phyloP scores from a whole-genome alignment of 306 rosid genomes.

The Castanospermum australe region DNA sequence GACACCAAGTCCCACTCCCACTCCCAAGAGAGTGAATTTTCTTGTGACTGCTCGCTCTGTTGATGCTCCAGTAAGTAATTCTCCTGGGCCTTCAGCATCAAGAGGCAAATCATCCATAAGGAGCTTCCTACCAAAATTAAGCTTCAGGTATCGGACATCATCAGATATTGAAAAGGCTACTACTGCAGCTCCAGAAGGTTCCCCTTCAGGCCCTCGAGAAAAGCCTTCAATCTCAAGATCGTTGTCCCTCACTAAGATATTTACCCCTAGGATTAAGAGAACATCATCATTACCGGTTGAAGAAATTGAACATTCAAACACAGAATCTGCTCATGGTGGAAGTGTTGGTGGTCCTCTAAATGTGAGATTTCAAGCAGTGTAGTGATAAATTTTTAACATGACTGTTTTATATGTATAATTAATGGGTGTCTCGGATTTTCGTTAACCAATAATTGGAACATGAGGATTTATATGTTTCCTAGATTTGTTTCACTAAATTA shows the following conservation, averaged over 20 bases:
- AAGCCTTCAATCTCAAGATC: constrained; percentile 77
- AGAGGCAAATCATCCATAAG: constrained; percentile 67
- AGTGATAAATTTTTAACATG: background rate
- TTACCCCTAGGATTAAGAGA: constrained; percentile 87
- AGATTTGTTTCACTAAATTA: background rate
- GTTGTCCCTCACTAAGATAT: constrained; percentile 70
- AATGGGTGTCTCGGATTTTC: background rate
- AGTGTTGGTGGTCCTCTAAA: constrained; percentile 49
- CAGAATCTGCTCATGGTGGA: constrained; percentile 75
- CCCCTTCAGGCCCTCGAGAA: constrained; percentile 55
- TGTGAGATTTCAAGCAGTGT: constrained; percentile 43
- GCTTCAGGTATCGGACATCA: constrained; percentile 69
- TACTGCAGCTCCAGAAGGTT: constrained; percentile 48
- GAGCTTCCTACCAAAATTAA: constrained; percentile 75
- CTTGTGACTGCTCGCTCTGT: constrained; percentile 51
- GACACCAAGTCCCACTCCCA: constrained; percentile 83
- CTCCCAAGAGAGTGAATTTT: constrained; percentile 91
- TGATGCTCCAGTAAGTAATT: constrained; percentile 45
- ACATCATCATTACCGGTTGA: constrained; percentile 84
- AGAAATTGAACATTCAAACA: constrained; percentile 53
- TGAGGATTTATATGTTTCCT: background rate
- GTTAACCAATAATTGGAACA: background rate
- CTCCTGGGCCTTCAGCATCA: constrained; percentile 72
- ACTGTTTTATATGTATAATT: background rate
- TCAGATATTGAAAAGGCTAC: constrained; percentile 59